Conservation (phyloP, 2,329 filamentous ascomycete species). For the Esteya vermicola region DNA sequence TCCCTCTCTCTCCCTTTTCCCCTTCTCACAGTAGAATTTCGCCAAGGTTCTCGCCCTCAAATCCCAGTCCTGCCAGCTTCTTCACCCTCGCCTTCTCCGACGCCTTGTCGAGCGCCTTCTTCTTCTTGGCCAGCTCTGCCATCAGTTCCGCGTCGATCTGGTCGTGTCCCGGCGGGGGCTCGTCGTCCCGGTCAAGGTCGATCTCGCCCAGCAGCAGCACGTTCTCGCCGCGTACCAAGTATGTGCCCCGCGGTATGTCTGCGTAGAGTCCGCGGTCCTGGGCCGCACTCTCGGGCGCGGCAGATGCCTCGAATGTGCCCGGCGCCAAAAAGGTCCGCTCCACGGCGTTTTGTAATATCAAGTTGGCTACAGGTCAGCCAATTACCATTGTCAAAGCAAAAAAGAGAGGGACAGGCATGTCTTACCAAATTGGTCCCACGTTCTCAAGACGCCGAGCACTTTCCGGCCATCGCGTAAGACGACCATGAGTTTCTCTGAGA, state of each 20-base stretch:
- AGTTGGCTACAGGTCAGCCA: conserved; percentile 62
- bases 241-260: conserved; percentile 74
- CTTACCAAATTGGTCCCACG: conserved; percentile 95
- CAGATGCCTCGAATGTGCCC: conserved; percentile 22
- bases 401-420: no score
- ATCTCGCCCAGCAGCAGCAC: conserved; percentile 93
- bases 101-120: conserved; percentile 52
- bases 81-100: conserved; percentile 58
- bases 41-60: conserved; percentile 72
- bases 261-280: conserved; percentile 50
- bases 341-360: conserved; percentile 84
- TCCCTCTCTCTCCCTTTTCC: no score
- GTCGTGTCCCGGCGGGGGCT: conserved; percentile 56
- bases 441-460: conserved; percentile 79
- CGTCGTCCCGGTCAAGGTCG: conserved; percentile 90
- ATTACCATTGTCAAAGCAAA: neutral
- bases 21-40: conserved; percentile 56
- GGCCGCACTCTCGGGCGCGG: conserved; percentile 17
- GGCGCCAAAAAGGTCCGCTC: conserved; percentile 66
- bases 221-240: conserved; percentile 89
- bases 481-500: conserved; percentile 81
- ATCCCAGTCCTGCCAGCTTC: conserved; percentile 65
- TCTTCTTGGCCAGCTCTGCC: conserved; percentile 56
- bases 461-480: conserved; percentile 88
- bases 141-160: conserved; percentile 35